Conservation (phyloP, 2,329 filamentous ascomycete species). For the Epichloe sp. region DNA sequence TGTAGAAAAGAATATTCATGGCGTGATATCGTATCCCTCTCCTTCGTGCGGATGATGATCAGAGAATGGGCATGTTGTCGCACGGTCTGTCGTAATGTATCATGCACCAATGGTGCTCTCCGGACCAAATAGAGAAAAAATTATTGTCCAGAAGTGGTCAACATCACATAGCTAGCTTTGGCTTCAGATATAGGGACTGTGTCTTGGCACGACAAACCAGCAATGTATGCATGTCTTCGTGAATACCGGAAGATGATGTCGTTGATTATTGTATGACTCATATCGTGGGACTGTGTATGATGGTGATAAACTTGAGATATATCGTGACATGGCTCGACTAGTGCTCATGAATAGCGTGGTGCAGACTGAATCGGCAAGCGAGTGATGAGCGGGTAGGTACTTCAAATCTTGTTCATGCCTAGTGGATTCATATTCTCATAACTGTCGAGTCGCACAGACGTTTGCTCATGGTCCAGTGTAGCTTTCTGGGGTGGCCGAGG, state of each 20-base stretch:
- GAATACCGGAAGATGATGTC: background rate
- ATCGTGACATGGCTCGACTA: background rate
- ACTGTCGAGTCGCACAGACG: conserved; percentile 21
- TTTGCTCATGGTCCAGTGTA: conserved; percentile 31
- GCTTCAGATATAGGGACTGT: background rate
- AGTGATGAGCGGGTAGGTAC: background rate
- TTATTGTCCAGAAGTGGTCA: background rate
- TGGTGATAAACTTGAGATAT: background rate
- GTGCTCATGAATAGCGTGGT: no score
- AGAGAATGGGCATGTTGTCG: no score
- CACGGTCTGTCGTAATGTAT: no score
- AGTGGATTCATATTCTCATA: conserved; percentile 38
- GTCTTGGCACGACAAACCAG: background rate
- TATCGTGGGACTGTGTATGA: background rate
- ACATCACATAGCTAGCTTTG: background rate
- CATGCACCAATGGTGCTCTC: no score
- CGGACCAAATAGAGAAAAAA: no score
- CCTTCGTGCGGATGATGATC: background rate
- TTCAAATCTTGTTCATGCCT: conserved; percentile 38
- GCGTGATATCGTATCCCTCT: no score
- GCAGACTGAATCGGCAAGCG: background rate
- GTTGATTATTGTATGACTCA: background rate
- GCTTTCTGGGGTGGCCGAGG: conserved; percentile 32
- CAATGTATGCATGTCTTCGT: background rate
- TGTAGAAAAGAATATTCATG: background rate